phyloP scores from a whole-genome alignment of 2,329 filamentous ascomycete species.

The Ophiostoma quercus region DNA sequence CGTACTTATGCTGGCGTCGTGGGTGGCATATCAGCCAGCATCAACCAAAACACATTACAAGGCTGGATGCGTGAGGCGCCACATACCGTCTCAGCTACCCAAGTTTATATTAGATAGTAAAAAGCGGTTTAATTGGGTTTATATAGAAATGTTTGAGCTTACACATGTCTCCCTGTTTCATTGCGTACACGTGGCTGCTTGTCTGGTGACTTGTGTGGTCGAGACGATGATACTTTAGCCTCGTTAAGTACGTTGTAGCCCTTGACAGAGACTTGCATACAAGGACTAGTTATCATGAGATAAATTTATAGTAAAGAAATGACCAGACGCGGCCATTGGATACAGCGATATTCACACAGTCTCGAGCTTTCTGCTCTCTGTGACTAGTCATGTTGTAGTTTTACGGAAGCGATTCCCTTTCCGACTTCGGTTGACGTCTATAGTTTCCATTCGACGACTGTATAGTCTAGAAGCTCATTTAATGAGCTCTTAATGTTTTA shows the following conservation, averaged over 20 bases:
- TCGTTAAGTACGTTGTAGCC: neutral
- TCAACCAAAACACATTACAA: neutral
- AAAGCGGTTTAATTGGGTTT: too few species aligned
- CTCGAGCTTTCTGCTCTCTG: neutral
- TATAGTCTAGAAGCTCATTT: neutral
- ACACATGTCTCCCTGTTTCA: neutral
- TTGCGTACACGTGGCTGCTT: conserved; percentile 8
- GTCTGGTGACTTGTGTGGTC: neutral
- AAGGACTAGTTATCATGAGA: neutral
- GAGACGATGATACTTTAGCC: neutral
- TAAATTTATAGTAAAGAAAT: neutral
- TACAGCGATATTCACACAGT: neutral
- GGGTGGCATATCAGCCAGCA: neutral
- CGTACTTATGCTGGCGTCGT: neutral
- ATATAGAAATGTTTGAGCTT: too few species aligned
- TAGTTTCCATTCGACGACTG: neutral
- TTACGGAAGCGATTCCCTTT: neutral
- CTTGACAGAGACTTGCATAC: neutral
- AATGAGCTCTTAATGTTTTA: neutral
- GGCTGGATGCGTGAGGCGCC: neutral
- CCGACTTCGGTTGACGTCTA: neutral
- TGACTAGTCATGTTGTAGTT: neutral
- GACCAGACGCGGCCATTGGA: neutral
- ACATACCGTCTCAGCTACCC: neutral
- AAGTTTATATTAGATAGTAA: neutral